phyloP scores from a whole-genome alignment of 179 eudicot genomes.

The Sideroxylon spinosum region DNA sequence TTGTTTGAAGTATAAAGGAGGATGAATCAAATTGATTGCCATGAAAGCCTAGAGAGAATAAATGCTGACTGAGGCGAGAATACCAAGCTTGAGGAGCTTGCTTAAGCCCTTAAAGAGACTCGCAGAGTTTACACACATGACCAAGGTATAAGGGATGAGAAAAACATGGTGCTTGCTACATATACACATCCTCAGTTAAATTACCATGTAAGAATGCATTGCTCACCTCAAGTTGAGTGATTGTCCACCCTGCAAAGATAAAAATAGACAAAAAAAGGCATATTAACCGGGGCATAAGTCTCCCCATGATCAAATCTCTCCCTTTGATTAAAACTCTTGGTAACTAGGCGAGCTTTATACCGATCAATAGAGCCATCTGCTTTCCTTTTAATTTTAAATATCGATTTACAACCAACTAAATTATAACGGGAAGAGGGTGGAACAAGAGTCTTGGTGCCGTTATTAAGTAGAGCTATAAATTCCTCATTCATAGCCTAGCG shows the following conservation, averaged over 20 bases:
- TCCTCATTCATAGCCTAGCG: too few species aligned
- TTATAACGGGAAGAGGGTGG: too few species aligned
- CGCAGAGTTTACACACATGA: not conserved
- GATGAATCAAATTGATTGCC: not conserved
- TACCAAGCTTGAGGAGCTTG: not conserved
- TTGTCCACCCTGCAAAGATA: not conserved
- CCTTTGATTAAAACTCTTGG: too few species aligned
- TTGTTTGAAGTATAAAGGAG: not conserved
- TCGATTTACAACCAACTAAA: too few species aligned
- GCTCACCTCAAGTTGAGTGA: not conserved
- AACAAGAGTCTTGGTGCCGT: too few species aligned
- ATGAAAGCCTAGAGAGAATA: not conserved
- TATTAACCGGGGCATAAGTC: too few species aligned
- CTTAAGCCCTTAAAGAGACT: not conserved
- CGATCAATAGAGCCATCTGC: too few species aligned
- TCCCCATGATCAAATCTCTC: too few species aligned
- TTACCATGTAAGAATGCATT: constrained; percentile 5
- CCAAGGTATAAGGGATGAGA: not conserved
- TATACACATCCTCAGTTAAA: not conserved
- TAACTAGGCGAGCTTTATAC: too few species aligned
- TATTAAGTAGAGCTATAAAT: too few species aligned
- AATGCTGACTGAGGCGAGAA: not conserved
- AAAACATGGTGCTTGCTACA: not conserved
- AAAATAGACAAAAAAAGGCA: too few species aligned
- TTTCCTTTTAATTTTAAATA: too few species aligned